Base-by-base conservation (phyloP, 2,329 filamentous ascomycete species). In the Boeremia exigua region DNA sequence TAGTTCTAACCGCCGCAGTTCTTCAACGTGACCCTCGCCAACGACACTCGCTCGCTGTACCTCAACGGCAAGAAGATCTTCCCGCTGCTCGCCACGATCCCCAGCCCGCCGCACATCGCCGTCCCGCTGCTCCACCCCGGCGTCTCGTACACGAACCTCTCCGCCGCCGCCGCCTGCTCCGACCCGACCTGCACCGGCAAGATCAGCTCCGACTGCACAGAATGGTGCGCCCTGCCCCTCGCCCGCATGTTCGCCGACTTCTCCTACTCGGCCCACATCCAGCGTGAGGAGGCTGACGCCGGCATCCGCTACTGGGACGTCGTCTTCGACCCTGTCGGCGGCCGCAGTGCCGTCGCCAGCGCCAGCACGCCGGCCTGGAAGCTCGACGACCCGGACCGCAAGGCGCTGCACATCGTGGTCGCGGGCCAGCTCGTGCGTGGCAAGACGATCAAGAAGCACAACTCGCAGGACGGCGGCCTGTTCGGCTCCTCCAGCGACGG, bases 11-110 rank as follows among this genome's bases (percentile, higher is more conserved):
- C 33, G 17, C 32, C 29, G n/a, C 38, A 71, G 72, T 60, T 73
- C 49, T 68, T 70, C 49, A 73, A 74, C 50, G 48, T 75, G 47
- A 63, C 69, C 14, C 62, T 74, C 30, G 61, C 69, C 7, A 61
- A 64, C 46, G 64, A 73, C 46, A 66, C 64, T 28, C 66, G 62
- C 30, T 67, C 66, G 23, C 37, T 68, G 6, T 56, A 72, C 8
- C 61, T 75, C 10, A 71, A 74, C 38, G 48, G 58, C 27, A 37
- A 61, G 9, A 61, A 63, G 12, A 62, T 74, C 17, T 69, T 67
- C 40, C 72, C 71, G 2, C 28, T 45, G 3, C 56, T 72, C n/a
- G 37, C 49, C 2, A 70, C 66, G 1, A 66, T 63, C 29, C 67
- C 70, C 0, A 58, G 29, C 7, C 71, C 71, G 0, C 65, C 69